Evolutionary conservation across 306 rosid genomes (phyloP), one percentile per base, ranked within the genome.

Genomic region (Hippophae gyantsensis): DNA sequence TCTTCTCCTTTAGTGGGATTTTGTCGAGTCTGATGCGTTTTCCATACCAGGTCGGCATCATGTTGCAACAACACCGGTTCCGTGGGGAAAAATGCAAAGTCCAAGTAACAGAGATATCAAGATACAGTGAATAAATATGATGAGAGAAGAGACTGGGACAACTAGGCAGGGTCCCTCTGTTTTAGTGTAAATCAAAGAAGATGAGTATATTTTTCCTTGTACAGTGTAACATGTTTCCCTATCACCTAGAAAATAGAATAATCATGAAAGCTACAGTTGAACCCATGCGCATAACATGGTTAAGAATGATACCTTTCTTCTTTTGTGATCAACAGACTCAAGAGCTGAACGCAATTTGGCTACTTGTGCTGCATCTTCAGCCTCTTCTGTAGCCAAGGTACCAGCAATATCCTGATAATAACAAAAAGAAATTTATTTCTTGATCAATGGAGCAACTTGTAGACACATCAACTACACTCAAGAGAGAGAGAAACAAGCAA

Each of bases 241-340:
- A 32, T 32, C 38, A 32, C 38, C 38, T 32, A 53, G 46, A 56
- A 47, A 55, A 42, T 56, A 26, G 53, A 38, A 10, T 47, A 23
- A n/a, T 5, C 6, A 25, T 41, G 6, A 6, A 54, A 40, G 23
- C 44, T 10, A 38, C n/a, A 23, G n/a, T 14, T 60, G 13, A 49
- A 49, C 8, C 2, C 12, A 50, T 9, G n/a, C 13, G 58, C 41
- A 43, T 32, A 18, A 61, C 56, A 44, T 59, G 23, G 66, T 44
- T 5, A 72, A 77, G 69, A 66, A 61, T 50, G 72, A 54, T 70
- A 92, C 98, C 96, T 81, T 92, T 77, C 96, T 87, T 83, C 96
- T 81, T 78, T 92, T 92, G 72, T 92, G 98, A 76, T 87, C 96
- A 72, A 92, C 98, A 27, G 96, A 87, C 73, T 92, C 98, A 25